A percentile compares a stretch with the other conserved stretches of the same genome.
Conservation (phyloP, 805 yeast genomes). For the Diddensiella transvaalensis region DNA sequence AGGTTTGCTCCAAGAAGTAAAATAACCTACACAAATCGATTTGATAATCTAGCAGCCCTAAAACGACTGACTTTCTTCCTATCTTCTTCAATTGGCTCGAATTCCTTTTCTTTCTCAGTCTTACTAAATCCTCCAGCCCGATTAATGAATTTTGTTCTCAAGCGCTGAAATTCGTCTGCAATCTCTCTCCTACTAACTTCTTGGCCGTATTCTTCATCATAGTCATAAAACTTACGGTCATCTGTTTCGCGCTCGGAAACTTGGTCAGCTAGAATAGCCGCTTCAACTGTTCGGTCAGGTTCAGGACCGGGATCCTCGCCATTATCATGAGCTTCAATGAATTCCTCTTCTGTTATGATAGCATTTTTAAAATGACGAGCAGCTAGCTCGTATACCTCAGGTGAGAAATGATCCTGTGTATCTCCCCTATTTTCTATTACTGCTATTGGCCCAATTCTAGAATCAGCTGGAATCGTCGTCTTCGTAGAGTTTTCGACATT, state of each 20-base stretch:
- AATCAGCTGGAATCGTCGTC: not conserved
- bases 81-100: conserved; percentile 63
- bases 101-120: conserved; percentile 48
- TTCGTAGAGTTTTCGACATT: not conserved
- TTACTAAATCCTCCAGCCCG: conserved; percentile 46
- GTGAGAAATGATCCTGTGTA: not conserved
- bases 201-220: conserved; percentile 30
- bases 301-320: conserved; percentile 20
- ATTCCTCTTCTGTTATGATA: conserved; percentile 23
- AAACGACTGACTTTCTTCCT: conserved; percentile 63
- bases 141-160: conserved; percentile 50
- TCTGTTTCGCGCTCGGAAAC: conserved; percentile 38
- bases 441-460: not conserved
- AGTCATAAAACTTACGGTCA: conserved; percentile 9
- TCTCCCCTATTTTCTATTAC: not conserved
- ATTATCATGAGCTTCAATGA: conserved; percentile 21
- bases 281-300: conserved; percentile 31
- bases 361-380: conserved; percentile 16
- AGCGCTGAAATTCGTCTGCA: conserved; percentile 50
- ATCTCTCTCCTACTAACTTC: conserved; percentile 44
- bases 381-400: conserved; percentile 21
- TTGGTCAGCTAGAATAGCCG: conserved; percentile 42
- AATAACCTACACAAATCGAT: conserved; percentile 6
- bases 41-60: conserved; percentile 46
- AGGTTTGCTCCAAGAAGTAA: no score